phyloP scores from a whole-genome alignment of 352 stramenopile species.

The Phytophthora rubi region DNA sequence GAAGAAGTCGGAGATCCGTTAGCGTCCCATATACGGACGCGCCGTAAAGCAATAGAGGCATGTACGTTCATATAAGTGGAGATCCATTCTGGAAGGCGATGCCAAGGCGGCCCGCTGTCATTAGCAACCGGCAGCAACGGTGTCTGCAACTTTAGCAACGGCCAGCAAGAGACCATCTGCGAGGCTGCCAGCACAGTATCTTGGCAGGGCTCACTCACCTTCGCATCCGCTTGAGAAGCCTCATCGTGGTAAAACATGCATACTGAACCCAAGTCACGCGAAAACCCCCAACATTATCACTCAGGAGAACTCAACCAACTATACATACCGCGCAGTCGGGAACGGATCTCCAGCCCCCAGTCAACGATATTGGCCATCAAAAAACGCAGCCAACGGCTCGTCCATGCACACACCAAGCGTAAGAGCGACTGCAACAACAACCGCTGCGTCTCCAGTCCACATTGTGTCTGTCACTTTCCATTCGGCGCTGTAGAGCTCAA shows the following conservation, averaged over 20 bases:
- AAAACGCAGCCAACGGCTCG: background rate
- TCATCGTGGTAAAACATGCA: no score
- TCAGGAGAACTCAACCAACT: background rate
- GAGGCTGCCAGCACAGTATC: no score
- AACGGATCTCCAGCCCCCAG: background rate
- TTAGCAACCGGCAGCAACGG: slow-evolving; percentile 20
- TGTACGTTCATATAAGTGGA: background rate
- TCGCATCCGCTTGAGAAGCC: no score
- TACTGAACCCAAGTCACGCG: background rate
- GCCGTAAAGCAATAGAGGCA: no score
- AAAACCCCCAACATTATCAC: background rate
- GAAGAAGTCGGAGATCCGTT: slow-evolving; percentile 14
- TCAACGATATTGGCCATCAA: background rate
- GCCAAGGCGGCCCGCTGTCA: slow-evolving; percentile 5
- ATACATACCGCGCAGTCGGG: no score
- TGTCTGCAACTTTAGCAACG: slow-evolving; percentile 12
- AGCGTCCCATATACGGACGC: background rate
- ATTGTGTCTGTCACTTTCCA: slow-evolving; percentile 16
- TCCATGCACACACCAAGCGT: background rate
- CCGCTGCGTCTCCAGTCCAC: no score
- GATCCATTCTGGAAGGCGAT: background rate
- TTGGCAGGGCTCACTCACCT: background rate
- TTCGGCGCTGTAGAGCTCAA: slow-evolving; percentile 13
- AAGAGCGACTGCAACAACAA: slow-evolving; percentile 4
- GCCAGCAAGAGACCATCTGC: background rate